These are phyloP conservation scores for Neostapfia colusana DNA, from an alignment of 176 grass and related monocot genomes.

Conservation along the genomic window DNA sequence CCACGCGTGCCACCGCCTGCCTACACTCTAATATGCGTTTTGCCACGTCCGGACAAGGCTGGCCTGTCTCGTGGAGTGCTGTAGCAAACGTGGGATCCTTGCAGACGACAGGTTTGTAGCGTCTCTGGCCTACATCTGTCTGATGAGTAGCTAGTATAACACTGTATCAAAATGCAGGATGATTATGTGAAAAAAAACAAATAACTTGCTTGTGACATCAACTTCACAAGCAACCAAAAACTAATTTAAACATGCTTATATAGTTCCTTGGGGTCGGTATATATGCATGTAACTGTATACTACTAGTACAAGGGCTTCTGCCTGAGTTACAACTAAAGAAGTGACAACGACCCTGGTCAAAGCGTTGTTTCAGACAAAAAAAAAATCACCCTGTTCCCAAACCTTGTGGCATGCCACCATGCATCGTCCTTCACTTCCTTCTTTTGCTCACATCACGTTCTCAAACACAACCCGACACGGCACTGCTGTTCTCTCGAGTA, in stretches of 20 bases:
- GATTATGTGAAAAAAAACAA: neutral
- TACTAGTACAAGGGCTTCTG: too few relatives aligned
- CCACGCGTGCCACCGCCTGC: slow-evolving; percentile 9
- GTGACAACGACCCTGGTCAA: neutral
- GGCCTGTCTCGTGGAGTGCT: too few relatives aligned
- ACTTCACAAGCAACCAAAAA: neutral
- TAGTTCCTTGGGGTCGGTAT: neutral
- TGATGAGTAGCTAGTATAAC: neutral
- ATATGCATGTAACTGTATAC: too few relatives aligned
- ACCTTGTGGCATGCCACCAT: neutral
- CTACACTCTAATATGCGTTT: neutral
- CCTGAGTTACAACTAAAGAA: neutral
- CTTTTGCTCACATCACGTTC: neutral
- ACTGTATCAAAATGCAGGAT: neutral
- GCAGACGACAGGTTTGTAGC: neutral
- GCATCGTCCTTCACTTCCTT: neutral
- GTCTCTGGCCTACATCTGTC: neutral
- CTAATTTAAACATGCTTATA: neutral
- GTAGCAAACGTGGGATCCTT: neutral
- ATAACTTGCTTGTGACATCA: neutral
- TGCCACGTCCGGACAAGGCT: slow-evolving; percentile 28
- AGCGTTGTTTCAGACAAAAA: neutral
- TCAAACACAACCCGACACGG: neutral
- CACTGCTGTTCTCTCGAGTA: neutral
- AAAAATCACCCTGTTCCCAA: neutral